A percentile compares a stretch with the other conserved stretches of the same genome.
Conservation (phyloP, 495 filamentous ascomycete species). For the Melanomma pulvis-pyrius region DNA sequence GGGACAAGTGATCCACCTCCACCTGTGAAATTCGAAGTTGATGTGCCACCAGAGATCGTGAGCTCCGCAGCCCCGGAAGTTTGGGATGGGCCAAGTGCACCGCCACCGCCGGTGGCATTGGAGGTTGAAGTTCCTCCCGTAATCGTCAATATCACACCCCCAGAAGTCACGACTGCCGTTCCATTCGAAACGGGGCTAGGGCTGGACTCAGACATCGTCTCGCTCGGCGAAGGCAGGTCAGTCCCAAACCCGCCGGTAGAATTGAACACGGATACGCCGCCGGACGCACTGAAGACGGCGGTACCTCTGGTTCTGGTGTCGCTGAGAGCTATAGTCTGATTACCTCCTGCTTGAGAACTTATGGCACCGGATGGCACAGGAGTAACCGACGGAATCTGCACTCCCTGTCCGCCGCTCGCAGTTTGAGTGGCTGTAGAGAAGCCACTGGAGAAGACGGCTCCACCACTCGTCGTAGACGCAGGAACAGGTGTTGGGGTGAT, state of each 20-base stretch:
- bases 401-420: not conserved
- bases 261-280: conserved; percentile 3
- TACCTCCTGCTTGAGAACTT: not conserved
- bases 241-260: conserved; percentile 7
- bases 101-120: not conserved
- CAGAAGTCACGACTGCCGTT: not conserved
- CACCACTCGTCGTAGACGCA: conserved; percentile 16
- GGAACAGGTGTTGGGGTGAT: conserved; percentile 3
- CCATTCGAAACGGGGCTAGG: no score
- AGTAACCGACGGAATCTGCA: conserved; percentile 3
- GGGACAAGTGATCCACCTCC: not conserved
- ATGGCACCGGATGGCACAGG: not conserved
- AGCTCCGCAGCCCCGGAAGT: not conserved
- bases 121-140: not conserved
- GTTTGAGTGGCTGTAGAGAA: conserved; percentile 8
- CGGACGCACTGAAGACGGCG: not conserved
- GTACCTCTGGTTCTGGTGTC: not conserved
- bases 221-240: not conserved
- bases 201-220: no score
- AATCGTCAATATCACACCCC: not conserved
- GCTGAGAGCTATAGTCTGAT: not conserved
- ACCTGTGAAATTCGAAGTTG: not conserved
- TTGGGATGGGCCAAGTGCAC: not conserved
- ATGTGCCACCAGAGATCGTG: not conserved
- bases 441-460: not conserved